These are phyloP conservation scores for Globisporangium radiosum DNA, from an alignment of 352 stramenopile genomes.

Conservation along the genomic window DNA sequence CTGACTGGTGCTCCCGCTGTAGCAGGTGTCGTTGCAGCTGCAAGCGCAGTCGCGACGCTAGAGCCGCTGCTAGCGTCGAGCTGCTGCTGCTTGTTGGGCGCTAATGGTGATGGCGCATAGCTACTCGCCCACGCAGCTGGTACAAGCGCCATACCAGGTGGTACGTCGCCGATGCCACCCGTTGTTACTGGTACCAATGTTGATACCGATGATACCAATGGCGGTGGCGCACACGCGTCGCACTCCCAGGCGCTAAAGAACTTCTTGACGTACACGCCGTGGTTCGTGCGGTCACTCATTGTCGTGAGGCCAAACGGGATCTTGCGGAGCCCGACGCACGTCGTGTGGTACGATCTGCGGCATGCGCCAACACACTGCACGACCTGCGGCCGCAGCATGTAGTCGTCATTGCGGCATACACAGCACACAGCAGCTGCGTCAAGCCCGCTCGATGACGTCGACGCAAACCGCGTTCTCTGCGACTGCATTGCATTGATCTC, in stretches of 20 bases:
- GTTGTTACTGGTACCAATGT: background rate
- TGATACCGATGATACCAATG: background rate
- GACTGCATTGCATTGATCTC: constrained; percentile 73
- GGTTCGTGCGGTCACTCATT: constrained; percentile 74
- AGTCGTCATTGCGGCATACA: constrained; percentile 74
- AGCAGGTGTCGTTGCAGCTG: too few relatives aligned
- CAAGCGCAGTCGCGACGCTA: background rate
- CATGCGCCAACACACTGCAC: constrained; percentile 50
- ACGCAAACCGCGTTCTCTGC: constrained; percentile 41
- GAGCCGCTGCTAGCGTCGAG: too few relatives aligned
- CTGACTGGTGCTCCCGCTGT: background rate
- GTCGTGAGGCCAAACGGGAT: constrained; percentile 83
- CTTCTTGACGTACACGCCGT: constrained; percentile 75
- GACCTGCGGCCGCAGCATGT: constrained; percentile 75
- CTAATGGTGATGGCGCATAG: background rate
- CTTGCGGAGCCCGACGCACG: constrained; percentile 64
- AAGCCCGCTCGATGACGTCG: constrained; percentile 9
- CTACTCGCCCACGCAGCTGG: constrained; percentile 29
- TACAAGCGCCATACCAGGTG: constrained; percentile 41
- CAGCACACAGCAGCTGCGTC: constrained; percentile 18
- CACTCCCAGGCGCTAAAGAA: constrained; percentile 79
- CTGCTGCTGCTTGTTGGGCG: background rate
- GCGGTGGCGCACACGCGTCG: constrained; percentile 33
- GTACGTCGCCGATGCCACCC: constrained; percentile 14
- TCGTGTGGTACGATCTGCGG: constrained; percentile 60